Base-by-base conservation (phyloP, 768 basidiomycete species). In the Galerina marginata region DNA sequence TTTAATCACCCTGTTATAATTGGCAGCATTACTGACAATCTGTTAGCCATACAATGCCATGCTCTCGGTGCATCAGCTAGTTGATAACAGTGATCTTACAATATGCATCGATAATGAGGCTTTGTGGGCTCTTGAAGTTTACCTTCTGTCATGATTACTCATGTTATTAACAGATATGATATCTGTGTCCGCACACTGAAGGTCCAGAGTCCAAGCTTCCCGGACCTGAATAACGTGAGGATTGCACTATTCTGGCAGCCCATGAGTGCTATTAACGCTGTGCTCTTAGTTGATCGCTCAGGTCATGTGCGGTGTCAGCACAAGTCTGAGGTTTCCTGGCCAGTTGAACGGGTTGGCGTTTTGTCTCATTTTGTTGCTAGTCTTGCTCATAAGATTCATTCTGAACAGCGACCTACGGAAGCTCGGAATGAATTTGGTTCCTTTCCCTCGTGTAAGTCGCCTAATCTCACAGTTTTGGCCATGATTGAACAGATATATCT, bases 231-330 rank as follows among this genome's bases (percentile, higher is more conserved):
- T 67, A 74, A 80, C 47, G 91, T 89, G 70, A n/a, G 81, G 29
- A 33, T 33, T 33, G 29, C 29, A 72, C 16, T 15, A 42, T 42
- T 25, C 20, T 9, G 54, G 43, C 39, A 37, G 15, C 33, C 53
- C n/a, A 46, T 56, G 45, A 5, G 39, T 15, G 45, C 20, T 16
- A 20, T 39, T 54, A 15, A 53, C 11, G 7, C 16, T 56, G 4
- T 48, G 23, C 44, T 53, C 40, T 46, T 59, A 88, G 86, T 76
- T 96, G 39, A 87, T 97, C 51, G 83, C 95, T 1, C 89, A 88
- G 70, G 94, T 96, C 39, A 96, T 99, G 93, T 91, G 92, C 62
- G 96, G 96, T 48, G 89, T 96, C 50, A 95, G 92, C 70, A 96
- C 95, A 2, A 92, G 92, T 67, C 78, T 96, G 59, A 89, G 94